Percentiles rank a stretch among this genome's conserved stretches.
phyloP scores from a whole-genome alignment of 2,329 filamentous ascomycete genomes.

The Diaporthe batatas region DNA sequence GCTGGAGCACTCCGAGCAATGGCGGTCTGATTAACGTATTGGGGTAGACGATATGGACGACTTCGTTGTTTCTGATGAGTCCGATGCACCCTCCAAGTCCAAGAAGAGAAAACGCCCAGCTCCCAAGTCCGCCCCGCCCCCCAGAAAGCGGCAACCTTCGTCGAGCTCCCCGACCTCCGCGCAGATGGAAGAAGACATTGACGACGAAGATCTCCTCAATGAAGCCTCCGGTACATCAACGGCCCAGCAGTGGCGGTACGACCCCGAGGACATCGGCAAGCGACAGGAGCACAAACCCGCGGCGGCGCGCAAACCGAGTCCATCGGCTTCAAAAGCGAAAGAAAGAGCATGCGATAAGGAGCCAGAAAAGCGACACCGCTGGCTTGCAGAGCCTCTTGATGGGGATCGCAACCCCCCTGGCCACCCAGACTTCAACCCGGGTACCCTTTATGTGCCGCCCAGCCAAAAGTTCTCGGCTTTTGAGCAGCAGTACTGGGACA shows the following conservation, averaged over 20 bases:
- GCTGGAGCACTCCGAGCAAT: neutral
- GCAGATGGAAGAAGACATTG: slow-evolving; percentile 60
- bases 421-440: slow-evolving; percentile 90
- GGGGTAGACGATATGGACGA: slow-evolving; percentile 80
- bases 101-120: slow-evolving; percentile 82
- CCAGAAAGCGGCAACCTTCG: slow-evolving; percentile 74
- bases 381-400: slow-evolving; percentile 89
- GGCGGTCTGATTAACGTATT: neutral
- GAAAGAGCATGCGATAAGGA: slow-evolving; percentile 84
- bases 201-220: slow-evolving; percentile 68
- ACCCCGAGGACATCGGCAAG: slow-evolving; percentile 61
- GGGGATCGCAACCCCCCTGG: slow-evolving; percentile 83
- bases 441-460: slow-evolving; percentile 91
- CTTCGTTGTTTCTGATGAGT: slow-evolving; percentile 90
- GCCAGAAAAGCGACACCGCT: slow-evolving; percentile 87
- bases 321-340: slow-evolving; percentile 56
- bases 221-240: slow-evolving; percentile 75
- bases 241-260: slow-evolving; percentile 83
- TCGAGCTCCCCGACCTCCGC: slow-evolving; percentile 55
- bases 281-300: slow-evolving; percentile 46
- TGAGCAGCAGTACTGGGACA: slow-evolving; percentile 99
- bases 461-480: slow-evolving; percentile 89
- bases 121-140: slow-evolving; percentile 58
- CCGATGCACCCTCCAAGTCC: slow-evolving; percentile 73
- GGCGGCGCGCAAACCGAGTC: slow-evolving; percentile 45